Evolutionary conservation across 768 basidiomycete species (phyloP), one percentile per base, ranked within the genome.

Genomic region (Calocera cornea): DNA sequence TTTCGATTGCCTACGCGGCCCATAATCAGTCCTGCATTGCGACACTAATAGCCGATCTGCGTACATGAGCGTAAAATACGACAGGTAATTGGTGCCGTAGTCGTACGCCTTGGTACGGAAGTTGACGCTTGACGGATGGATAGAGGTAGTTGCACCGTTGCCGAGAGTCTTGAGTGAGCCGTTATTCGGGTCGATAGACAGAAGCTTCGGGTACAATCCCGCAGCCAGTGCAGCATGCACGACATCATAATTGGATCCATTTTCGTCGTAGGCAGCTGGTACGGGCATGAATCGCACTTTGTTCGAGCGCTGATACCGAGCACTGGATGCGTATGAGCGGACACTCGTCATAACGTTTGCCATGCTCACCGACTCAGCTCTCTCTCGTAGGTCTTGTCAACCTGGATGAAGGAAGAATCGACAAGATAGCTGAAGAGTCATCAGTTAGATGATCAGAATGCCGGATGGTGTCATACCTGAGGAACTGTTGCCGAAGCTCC

Each of bases 121-220:
- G 75, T 99, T 98, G 69, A 95, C 83, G 0, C 92, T 95, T 11
- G 91, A 90, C 0, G 95, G 95, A 76, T 97, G 95, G 74, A 95
- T 90, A 33, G 81, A 81, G 0, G 84, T 87, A 16, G 79, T 75
- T 73, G 91, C 90, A 72, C 89, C 91, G 75, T 95, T 97, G 27
- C 84, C 82, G 41, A 95, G 82, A 0, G 92, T 97, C 66, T 83
- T 83, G 79, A 97, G 79, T 66, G 88, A 84, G 16, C 83, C 83
- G 68, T 74, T 83, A 49, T 76, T 74, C 0, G 75, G 71, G 66
- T 95, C 90, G n/a, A 92, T 75, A 1, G 80, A 78, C 41, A 98
- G 79, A 33, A 99, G 82, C 76, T 94, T 97, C 3, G 95, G 95
- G 75, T 93, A 98, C 44, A 99, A 77, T 2, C 92, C 92, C 1